Base-by-base conservation (phyloP, 495 filamentous ascomycete genomes). In the Xylaria sp. region DNA sequence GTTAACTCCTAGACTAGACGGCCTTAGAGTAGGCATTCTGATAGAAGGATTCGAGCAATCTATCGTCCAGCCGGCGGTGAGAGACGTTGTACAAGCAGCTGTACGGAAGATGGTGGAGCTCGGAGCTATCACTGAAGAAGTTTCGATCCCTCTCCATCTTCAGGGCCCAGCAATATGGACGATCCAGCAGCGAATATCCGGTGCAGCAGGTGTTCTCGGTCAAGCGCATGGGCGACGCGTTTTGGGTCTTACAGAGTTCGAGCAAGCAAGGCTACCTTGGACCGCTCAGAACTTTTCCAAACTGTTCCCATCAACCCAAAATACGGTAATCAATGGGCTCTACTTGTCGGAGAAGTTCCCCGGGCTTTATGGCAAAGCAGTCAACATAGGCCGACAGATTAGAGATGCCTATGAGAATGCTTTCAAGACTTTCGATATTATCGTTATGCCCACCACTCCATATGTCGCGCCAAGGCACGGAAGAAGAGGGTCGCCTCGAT, bases 91-190 rank as follows among this genome's bases (percentile, higher is more conserved):
- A 21, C 71, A 80, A 41, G 73, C 53, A n/a, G 85, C 86, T 5
- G 81, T 75, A 0, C 76, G 79, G 19, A 81, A 77, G 31, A 82
- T 87, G 69, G 67, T 78, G 62, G 77, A 77, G 11, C 79, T 87
- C 11, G 86, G 87, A 12, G 85, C 87, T 33, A 78, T 68, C 12
- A 73, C 88, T 31, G 79, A 83, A 69, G 82, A 89, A 59, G 78
- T 87, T 35, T 85, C 82, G 21, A 76, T 88, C 35, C 86, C 86
- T 21, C 80, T 86, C 12, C 87, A 89, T 72, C 76, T 77, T n/a
- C 73, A 82, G 55, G 85, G 83, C 0, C 80, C 83, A 0, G 80
- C 82, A 12, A 81, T 88, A 62, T 87, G 85, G 84, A 87, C 85
- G 2, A 83, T 81, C n/a, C 79, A 82, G 33, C 77, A 78, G 61